Evolutionary conservation across 2,329 filamentous ascomycete genomes (phyloP), one percentile per base, ranked within the genome.

Genomic region (Thielaviopsis ethacetica): DNA sequence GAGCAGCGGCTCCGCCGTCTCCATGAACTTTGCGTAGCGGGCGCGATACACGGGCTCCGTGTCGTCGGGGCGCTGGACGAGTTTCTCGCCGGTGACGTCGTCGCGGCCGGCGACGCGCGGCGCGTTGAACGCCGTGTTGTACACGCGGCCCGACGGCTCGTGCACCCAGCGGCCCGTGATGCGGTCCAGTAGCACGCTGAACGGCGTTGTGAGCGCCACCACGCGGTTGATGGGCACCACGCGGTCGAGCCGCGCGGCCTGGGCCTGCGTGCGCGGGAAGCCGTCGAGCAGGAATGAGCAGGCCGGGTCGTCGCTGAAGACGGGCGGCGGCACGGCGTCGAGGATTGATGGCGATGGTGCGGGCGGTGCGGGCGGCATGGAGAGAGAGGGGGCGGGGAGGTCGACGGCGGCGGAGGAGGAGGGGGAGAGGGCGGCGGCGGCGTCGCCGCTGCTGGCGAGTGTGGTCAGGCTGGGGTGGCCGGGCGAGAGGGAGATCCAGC

Each of bases 211-310:
- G 65, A 97, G 77, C 59, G 87, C 89, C 61, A 96, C 85, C 54
- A 90, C 93, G 62, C 96, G 80, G 71, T 98, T 98, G 69, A 98
- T 91, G n/a, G 91, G 90, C 34, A 97, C 81, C 38, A 96, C 77
- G 53, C 75, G 73, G 68, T 95, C 90, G 54, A 97, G 79, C 60
- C 84, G 84, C 50, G 73, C 70, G 27, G 91, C 93, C 72, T 98
- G 93, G 2, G 75, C 68, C 0, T 87, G 86, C 6, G 88, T 98
- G 64, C 93, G 86, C 1, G 93, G 93, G 71, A 97, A 98, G 17
- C 93, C 93, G 69, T 98, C 93, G 57, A 98, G 85, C 63, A 98
- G 86, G 70, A 96, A 97, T 0, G 90, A 95, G 9, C 90, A 89
- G 0, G 82, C 75, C 0, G 90, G 86, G 63, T 85, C 79, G 50